Percentiles rank a stretch among this genome's conserved stretches.
Conservation (phyloP, 768 basidiomycete genomes). For the Suillus sp. region DNA sequence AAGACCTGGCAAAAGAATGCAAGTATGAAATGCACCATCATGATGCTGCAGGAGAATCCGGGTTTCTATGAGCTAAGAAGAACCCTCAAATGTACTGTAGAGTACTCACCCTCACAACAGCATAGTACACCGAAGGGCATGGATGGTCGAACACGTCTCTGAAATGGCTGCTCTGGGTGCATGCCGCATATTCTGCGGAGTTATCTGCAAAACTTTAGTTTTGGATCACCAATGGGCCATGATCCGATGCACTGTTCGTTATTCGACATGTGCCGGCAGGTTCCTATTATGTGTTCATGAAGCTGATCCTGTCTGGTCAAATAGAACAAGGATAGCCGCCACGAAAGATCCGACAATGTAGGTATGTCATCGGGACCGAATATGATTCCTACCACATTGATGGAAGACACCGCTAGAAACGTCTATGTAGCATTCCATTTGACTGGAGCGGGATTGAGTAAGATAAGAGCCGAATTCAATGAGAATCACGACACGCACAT, state of each 20-base stretch:
- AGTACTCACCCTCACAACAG: neutral
- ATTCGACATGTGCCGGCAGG: constrained; percentile 31
- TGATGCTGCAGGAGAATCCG: neutral
- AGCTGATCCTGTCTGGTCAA: constrained; percentile 39
- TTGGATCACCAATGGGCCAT: neutral
- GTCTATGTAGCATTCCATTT: constrained; percentile 1
- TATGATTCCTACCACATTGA: constrained; percentile 21
- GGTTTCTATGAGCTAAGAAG: neutral
- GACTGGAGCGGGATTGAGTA: neutral
- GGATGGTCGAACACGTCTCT: neutral
- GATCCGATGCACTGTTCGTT: neutral
- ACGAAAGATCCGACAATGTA: constrained; percentile 40
- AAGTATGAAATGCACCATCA: neutral
- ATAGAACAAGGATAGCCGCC: constrained; percentile 27
- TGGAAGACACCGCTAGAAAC: constrained; percentile 42
- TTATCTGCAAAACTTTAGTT: neutral
- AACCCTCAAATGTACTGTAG: neutral
- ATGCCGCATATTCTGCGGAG: neutral
- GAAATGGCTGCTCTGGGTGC: neutral
- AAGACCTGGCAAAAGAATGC: neutral
- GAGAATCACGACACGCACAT: constrained; percentile 35
- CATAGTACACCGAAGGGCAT: neutral
- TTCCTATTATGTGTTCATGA: constrained; percentile 17
- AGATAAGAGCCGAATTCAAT: neutral
- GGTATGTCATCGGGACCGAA: constrained; percentile 26